These are phyloP conservation scores for Syzygium aqueum DNA, from an alignment of 345 rosid species.

Conservation along the genomic window DNA sequence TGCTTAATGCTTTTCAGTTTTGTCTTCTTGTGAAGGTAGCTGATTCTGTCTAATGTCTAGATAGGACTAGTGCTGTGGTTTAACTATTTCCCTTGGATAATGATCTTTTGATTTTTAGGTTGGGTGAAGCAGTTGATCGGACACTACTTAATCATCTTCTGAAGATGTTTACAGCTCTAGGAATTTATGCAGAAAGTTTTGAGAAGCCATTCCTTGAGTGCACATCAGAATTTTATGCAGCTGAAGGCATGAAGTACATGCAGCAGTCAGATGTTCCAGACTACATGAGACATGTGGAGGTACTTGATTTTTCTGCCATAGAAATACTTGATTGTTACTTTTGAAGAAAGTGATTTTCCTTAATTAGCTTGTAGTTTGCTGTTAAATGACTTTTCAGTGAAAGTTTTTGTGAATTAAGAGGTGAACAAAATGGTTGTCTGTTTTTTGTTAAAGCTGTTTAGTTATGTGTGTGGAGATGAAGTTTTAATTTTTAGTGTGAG, in stretches of 20 bases:
- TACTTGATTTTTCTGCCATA: conserved; percentile 12
- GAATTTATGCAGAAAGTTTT: conserved; percentile 89
- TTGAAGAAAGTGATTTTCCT: not conserved
- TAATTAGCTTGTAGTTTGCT: not conserved
- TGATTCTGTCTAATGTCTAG: not conserved
- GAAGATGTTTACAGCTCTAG: conserved; percentile 97
- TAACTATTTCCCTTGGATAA: not conserved
- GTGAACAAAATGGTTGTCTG: not conserved
- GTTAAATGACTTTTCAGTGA: not conserved
- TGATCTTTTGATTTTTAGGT: conserved; percentile 32
- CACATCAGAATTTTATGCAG: conserved; percentile 92
- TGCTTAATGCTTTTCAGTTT: not conserved
- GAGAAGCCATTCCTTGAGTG: conserved; percentile 88
- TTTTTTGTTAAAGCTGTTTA: not conserved
- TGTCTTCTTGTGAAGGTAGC: not conserved
- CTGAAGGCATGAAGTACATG: conserved; percentile 97
- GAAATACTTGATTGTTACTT: not conserved
- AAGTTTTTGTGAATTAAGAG: not conserved
- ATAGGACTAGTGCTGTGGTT: not conserved
- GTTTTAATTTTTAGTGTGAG: not conserved
- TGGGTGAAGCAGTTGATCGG: conserved; percentile 91
- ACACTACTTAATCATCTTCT: conserved; percentile 83
- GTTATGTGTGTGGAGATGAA: not conserved
- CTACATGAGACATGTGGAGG: conserved; percentile 98
- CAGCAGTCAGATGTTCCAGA: conserved; percentile 98